A percentile compares a stretch with the other conserved stretches of the same genome.
Conservation (phyloP, 257 asterid species). For the Coffea canephora region DNA sequence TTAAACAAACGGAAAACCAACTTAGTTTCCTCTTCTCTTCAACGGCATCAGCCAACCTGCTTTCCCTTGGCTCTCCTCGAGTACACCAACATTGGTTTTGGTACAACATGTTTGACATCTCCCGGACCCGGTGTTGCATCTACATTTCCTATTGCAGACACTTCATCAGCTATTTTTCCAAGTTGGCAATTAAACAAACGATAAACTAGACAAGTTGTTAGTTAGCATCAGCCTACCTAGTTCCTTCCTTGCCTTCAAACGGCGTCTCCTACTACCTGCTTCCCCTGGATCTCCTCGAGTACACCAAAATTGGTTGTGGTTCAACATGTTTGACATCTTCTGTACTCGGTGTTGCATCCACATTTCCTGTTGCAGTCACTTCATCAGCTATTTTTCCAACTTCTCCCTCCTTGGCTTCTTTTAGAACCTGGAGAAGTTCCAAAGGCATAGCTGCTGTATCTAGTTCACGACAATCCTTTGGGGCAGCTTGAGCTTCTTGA, state of each 20-base stretch:
- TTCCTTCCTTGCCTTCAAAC: slow-evolving; percentile 8
- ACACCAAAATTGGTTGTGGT: slow-evolving; percentile 18
- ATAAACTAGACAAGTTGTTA: too few species aligned
- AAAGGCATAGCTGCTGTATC: slow-evolving; percentile 80
- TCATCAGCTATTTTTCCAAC: slow-evolving; percentile 11
- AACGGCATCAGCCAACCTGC: slow-evolving; percentile 8
- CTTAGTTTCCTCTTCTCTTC: slow-evolving; percentile 12
- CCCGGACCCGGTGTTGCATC: slow-evolving; percentile 4
- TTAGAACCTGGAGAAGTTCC: slow-evolving; percentile 52
- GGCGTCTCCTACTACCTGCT: slow-evolving; percentile 5
- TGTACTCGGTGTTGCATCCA: slow-evolving; percentile 1
- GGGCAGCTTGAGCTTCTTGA: slow-evolving; percentile 48
- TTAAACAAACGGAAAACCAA: not conserved
- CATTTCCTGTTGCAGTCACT: slow-evolving; percentile 13
- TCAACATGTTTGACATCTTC: slow-evolving; percentile 14
- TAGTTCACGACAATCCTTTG: slow-evolving; percentile 51
- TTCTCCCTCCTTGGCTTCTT: slow-evolving; percentile 31
- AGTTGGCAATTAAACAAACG: not conserved
- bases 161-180: slow-evolving; percentile 11
- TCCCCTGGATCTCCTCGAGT: slow-evolving; percentile 34
- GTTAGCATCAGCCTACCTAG: slow-evolving; percentile 11
- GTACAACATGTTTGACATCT: slow-evolving; percentile 11
- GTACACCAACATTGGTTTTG: slow-evolving; percentile 22
- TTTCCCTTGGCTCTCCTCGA: slow-evolving; percentile 34
- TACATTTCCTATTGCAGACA: slow-evolving; percentile 12